These are phyloP conservation scores for Cornus controversa DNA, from an alignment of 148 eudicot genomes.

Conservation along the genomic window DNA sequence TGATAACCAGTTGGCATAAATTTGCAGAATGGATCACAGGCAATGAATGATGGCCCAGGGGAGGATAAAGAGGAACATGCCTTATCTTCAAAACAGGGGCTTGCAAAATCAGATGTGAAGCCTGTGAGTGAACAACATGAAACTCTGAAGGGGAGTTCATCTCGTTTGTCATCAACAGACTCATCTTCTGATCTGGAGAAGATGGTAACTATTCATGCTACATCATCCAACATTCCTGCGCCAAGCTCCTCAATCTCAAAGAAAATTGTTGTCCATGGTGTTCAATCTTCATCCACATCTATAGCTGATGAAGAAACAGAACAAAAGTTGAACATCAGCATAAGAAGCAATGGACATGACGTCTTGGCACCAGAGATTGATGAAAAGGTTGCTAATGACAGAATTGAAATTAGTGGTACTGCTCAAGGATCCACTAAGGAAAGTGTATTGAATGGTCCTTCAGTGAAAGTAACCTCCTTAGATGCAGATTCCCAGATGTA, in stretches of 20 bases:
- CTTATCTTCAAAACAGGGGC: slow-evolving; percentile 17
- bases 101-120: slow-evolving; percentile 22
- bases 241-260: slow-evolving; percentile 26
- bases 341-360: background rate
- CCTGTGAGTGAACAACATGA: slow-evolving; percentile 15
- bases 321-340: slow-evolving; percentile 9
- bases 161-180: slow-evolving; percentile 34
- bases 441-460: slow-evolving; percentile 11
- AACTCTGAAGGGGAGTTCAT: slow-evolving; percentile 23
- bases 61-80: slow-evolving; percentile 16
- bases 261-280: slow-evolving; percentile 21
- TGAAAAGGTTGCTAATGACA: slow-evolving; percentile 22
- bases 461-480: slow-evolving; percentile 5
- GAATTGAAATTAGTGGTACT: slow-evolving; percentile 4
- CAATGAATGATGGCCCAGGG: slow-evolving; percentile 20
- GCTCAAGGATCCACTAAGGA: slow-evolving; percentile 17
- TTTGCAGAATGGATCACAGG: slow-evolving; percentile 32
- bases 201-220: slow-evolving; percentile 24
- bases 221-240: slow-evolving; percentile 24
- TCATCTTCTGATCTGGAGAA: slow-evolving; percentile 29
- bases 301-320: slow-evolving; percentile 20
- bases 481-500: slow-evolving; percentile 9
- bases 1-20: slow-evolving; percentile 1
- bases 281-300: slow-evolving; percentile 26
- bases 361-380: background rate